Base-by-base conservation (phyloP, 176 grass and related monocot species). In the Olyra latifolia region DNA sequence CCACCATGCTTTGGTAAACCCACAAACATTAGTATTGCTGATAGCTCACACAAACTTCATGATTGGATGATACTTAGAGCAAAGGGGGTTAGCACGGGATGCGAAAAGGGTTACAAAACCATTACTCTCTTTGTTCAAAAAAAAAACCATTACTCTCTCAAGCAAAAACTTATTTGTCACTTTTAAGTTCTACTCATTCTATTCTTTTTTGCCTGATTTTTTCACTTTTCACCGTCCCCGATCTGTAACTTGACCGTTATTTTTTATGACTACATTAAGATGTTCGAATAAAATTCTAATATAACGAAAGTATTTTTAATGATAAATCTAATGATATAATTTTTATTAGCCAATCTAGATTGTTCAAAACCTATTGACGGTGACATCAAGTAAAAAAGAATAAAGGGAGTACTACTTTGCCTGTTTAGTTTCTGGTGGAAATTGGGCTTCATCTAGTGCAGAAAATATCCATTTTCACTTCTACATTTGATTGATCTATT, bases 401-500 rank as follows among this genome's bases (percentile, higher is more conserved):
- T 35, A 35, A 4, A 35, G 2, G 32, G 32, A 35, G 32, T 35
- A 24, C 38, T 72, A 52, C 6, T 27, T 23, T 12, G 7, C 10
- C 1, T 32, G 41, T 5, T 56, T 15, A 71, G 66, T 58, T 59
- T 30, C 22, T 49, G 8, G 8, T 48, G 12, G 5, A 71, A 61
- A 70, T 70, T 80, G 24, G 5, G 15, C 56, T 29, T 57, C 16
- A 69, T 17, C 22, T 70, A 57, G 38, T 15, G 0, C 11, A 71
- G 40, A 47, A 29, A 35, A 0, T 71, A 38, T 43, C 10, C 55
- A 60, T 35, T 57, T 69, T 69, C 0, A 3, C 9, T 48, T 80
- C 25, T 64, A 75, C 19, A 25, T 75, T 75, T 15, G 8, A 82
- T 29, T 55, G 32, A 65, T 72, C 69, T 80, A 72, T 44, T 84